phyloP scores from a whole-genome alignment of 2,329 filamentous ascomycete species.

The Thelonectria blattea region DNA sequence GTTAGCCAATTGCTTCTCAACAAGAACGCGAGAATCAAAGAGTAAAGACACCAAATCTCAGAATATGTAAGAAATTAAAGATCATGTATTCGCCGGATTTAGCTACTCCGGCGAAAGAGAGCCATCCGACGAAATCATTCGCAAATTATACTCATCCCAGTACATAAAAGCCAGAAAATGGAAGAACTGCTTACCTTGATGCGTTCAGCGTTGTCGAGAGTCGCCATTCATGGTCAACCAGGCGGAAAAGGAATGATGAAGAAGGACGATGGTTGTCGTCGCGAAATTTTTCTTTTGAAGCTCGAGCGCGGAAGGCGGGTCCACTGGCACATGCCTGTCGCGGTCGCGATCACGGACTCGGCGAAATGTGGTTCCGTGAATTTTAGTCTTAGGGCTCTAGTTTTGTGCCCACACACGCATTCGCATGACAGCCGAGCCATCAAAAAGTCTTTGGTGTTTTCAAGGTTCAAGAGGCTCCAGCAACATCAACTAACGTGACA shows the following conservation, averaged over 20 bases:
- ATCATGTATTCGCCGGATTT: slow-evolving; percentile 81
- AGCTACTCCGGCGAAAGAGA: slow-evolving; percentile 87
- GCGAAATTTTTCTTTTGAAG: slow-evolving; percentile 37
- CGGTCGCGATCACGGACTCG: slow-evolving; percentile 19
- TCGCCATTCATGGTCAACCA: slow-evolving; percentile 3
- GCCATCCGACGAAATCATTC: slow-evolving; percentile 89
- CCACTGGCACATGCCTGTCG: slow-evolving; percentile 22
- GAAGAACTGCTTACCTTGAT: slow-evolving; percentile 40
- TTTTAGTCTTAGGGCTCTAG: slow-evolving; percentile 50
- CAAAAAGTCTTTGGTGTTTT: slow-evolving; percentile 51
- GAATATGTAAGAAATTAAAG: slow-evolving; percentile 99
- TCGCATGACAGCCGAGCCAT: slow-evolving; percentile 42
- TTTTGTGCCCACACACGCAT: slow-evolving; percentile 49
- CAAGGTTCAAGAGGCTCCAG: slow-evolving; percentile 45
- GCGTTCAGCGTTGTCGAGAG: slow-evolving; percentile 1
- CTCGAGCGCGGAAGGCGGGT: slow-evolving; percentile 27
- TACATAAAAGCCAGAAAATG: slow-evolving; percentile 15
- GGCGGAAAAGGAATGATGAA: neutral
- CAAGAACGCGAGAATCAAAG: slow-evolving; percentile 27
- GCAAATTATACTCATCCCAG: slow-evolving; percentile 97
- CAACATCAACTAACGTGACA: slow-evolving; percentile 47
- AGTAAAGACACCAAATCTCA: slow-evolving; percentile 58
- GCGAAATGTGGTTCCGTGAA: slow-evolving; percentile 40
- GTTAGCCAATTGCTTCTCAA: slow-evolving; percentile 31
- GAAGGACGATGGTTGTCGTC: neutral